Base-by-base conservation (phyloP, 768 basidiomycete genomes). In the Suillus weaverae region DNA sequence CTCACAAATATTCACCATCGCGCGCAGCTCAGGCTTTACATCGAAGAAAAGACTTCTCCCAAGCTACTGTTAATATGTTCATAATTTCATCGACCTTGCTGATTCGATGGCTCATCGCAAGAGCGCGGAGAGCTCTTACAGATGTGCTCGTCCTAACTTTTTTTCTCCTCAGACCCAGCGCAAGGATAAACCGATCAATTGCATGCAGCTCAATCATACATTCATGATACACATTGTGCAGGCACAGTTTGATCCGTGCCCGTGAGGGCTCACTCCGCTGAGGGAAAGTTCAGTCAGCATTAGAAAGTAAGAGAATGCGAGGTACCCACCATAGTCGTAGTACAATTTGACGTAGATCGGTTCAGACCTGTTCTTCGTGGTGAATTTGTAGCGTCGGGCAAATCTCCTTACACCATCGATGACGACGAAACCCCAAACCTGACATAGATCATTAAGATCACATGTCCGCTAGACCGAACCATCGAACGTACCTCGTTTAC, bases 381-480 rank as follows among this genome's bases (percentile, higher is more conserved):
- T 84, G 74, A 89, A 90, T 67, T 81, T 80, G 68, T 88, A 75
- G 66, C 85, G 85, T 55, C 87, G 79, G 5, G 79, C 75, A 69
- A 88, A 86, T 66, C 85, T 76, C 66, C 84, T 81, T 68, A 83
- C 83, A 38, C 79, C 84, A 11, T 86, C 75, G 63, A 86, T 73
- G 0, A 78, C 77, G 69, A 86, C 80, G n/a, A 89, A 78, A 32
- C 87, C 88, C 88, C 87, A 89, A 5, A 69, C 71, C 77, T 79
- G 50, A 26, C n/a, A 11, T 48, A 38, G 63, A 16, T 44, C 4
- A 33, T 65, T 43, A 32, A 41, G 30, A 22, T 18, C 57, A 32
- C 1, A 11, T 30, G 18, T 32, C 44, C 7, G 36, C 55, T 18
- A n/a, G 10, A 51, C 43, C 9, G 44, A n/a, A 33, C n/a, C 57